Base-by-base conservation (phyloP, 371 early-diverging fungal species). In the Actinomucor elegans region DNA sequence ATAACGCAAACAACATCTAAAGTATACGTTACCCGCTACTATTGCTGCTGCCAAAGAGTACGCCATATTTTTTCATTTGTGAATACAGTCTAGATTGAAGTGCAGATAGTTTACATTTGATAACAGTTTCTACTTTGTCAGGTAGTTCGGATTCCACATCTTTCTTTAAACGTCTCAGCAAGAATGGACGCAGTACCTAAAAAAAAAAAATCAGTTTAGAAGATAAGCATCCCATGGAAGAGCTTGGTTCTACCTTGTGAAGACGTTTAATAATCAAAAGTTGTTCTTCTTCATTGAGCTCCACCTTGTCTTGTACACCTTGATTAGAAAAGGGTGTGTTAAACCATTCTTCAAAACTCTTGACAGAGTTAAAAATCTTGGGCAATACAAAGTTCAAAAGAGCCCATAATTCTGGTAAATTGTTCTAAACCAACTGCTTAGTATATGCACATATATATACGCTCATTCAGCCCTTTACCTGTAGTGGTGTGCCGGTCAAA, bases 91-190 rank as follows among this genome's bases (percentile, higher is more conserved):
- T 87, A 55, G 61, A 55, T 71, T 91, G 99, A 57, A 94, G 77
- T 18, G 91, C 82, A 33, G 92, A 94, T 83, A 92, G 81, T 68
- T 88, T 85, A 69, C 96, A 95, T 70, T 95, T 94, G 62, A 99
- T 80, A 24, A 99, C 91, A 18, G 86, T 88, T 79, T 99, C 99
- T 9, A 97, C 90, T 80, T 99, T 99, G 67, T 97, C 98, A 4
- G 99, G 99, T 50, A 99, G 77, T 51, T 97, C 96, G 0, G 93
- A 85, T 71, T 99, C 99, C 32, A 99, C 99, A 83, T 99, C 99
- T 80, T 96, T 97, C 80, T 99, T 99, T 61, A 99, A 73, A 37
- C 99, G 90, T 37, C 99, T 84, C 38, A 99, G 79, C 68, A 99
- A 80, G 81, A 99, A 96, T 3, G 99, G 99, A 15, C 98, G 90